Base-by-base conservation (phyloP, 2,329 filamentous ascomycete species). In the Fusarium oligoseptatum region DNA sequence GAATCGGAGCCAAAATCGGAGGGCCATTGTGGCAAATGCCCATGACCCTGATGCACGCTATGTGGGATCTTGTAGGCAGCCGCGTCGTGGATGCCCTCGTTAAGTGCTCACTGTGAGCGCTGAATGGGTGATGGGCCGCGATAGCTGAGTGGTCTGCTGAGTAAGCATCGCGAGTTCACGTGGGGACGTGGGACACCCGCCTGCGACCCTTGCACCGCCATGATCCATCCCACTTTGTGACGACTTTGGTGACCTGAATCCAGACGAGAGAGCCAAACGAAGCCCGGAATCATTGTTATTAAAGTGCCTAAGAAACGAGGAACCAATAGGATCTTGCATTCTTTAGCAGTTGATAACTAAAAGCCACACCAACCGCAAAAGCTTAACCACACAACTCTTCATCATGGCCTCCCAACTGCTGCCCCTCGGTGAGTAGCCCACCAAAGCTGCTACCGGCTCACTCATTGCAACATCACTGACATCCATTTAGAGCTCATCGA, bases 401-500 rank as follows among this genome's bases (percentile, higher is more conserved):
- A 82, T 75, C 66, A 94, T 94, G 92, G 89, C 93, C 52, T 93
- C 93, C 67, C 92, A 94, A 84, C 88, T 95, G 66, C 88, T 95
- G 64, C 93, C 92, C 64, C 85, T 94, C 77, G 92, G 92, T 93
- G 83, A 78, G 84, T 36, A 58, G 36, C 52, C 60, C 41, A 24
- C 39, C 27, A 50, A n/a, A 58, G 27, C 50, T 22, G n/a, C 36
- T 37, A 63, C 43, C 24, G 22, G 34, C 64, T 39, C 50, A 32
- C 58, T 48, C 65, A 11, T 32, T 60, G 36, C 52, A 36, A 32
- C 27, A 20, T 36, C 36, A 29, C 77, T 81, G 69, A 82, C 77
- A 64, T 15, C 29, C 52, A 32, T 11, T 20, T 81, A 98, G 97
- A 99, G 85, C 91, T 99, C 82, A 98, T 99, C 84, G 97, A 99